Base-by-base conservation (phyloP, 345 rosid genomes). In the Moricandia arvensis region DNA sequence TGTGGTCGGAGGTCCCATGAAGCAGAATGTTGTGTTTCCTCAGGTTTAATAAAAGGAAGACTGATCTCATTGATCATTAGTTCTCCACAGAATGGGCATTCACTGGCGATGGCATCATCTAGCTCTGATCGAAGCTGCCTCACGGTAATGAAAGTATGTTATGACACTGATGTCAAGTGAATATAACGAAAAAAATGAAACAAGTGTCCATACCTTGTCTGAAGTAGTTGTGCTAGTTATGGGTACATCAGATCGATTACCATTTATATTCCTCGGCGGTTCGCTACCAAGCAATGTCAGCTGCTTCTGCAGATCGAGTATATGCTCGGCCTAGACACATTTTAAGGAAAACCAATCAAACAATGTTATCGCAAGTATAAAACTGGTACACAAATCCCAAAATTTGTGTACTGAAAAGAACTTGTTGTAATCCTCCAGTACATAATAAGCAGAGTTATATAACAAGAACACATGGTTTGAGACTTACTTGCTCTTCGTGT, bases 71-170 rank as follows among this genome's bases (percentile, higher is more conserved):
- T 73, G 81, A 95, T 90, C 95, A 95, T 92, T 83, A 95, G 78
- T 29, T 92, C 99, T 7, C 98, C 96, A 64, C 99, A 95, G 72
- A 92, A 95, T 2, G 99, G 97, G 73, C 99, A 92, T 79, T 95
- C 97, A 4, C 91, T 84, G 29, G 98, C 98, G 69, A 92, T 86
- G 78, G 97, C 99, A 82, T 90, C 97, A 26, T 95, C 99, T 74
- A 95, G 76, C 81, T 90, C 91, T 64, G 96, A 85, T 12, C 96
- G 93, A 43, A 92, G 96, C 97, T 95, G 97, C 58, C 71, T 66
- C 73, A 66, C 8, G 13, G 61, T 13, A 69, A 66, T 34, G 7
- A 47, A 35, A 58, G 70, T 59, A 69, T 49, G 57, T 75, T 38
- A 73, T 16, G 68, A 33, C 63, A 30, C 10, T 15, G 34, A 21